phyloP scores from a whole-genome alignment of 129 eudicot genomes.

The Artemisia tridentata region DNA sequence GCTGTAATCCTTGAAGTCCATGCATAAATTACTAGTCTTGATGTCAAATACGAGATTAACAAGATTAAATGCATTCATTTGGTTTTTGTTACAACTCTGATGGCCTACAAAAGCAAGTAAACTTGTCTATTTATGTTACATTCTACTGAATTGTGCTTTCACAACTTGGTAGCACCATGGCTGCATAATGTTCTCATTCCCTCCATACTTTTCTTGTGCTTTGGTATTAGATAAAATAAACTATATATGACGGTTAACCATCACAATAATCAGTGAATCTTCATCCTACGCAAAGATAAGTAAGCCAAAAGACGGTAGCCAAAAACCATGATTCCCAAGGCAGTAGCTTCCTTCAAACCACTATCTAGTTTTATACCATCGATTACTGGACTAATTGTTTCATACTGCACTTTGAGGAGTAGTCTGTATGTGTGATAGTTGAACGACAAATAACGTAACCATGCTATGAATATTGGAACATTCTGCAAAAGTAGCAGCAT shows the following conservation, averaged over 20 bases:
- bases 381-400: conserved; percentile 41
- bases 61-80: neutral
- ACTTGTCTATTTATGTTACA: neutral
- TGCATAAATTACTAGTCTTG: neutral
- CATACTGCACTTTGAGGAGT: conserved; percentile 81
- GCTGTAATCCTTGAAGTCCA: neutral
- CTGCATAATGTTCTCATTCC: too few species aligned
- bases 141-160: neutral
- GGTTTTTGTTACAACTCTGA: neutral
- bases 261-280: neutral
- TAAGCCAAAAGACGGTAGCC: conserved; percentile 73
- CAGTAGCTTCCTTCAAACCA: conserved; percentile 62
- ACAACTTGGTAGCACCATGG: conserved; percentile 3
- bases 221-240: neutral
- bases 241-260: neutral
- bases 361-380: conserved; percentile 52
- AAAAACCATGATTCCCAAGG: conserved; percentile 66
- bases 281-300: neutral
- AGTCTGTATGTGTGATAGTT: conserved; percentile 94
- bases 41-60: neutral
- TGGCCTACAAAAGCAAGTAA: conserved; percentile 9
- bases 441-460: conserved; percentile 89
- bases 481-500: conserved; percentile 41
- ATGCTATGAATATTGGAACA: conserved; percentile 80
- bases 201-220: too few species aligned